Conservation (phyloP, 441 rosid species). For the Euphorbia schlechtendalii region DNA sequence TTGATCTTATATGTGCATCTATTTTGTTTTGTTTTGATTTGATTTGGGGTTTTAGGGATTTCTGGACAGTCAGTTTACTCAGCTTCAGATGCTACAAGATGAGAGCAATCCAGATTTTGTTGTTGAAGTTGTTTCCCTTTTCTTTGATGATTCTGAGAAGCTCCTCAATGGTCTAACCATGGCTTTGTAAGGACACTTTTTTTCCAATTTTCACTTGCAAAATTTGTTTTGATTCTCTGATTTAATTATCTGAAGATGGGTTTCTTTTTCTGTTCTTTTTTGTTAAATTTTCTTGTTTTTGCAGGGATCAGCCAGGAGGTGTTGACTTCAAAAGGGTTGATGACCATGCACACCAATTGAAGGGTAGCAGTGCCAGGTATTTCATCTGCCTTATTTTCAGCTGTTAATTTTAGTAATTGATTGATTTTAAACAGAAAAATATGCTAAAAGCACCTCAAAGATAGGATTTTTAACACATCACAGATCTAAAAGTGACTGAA, state of each 20-base stretch:
- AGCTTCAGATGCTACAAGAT: conserved; percentile 89
- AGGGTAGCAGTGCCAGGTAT: conserved; percentile 98
- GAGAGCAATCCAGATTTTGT: conserved; percentile 96
- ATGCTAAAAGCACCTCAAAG: neutral
- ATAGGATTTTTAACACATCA: neutral
- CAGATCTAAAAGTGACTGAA: conserved; percentile 13
- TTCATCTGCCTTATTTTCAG: too few relatives aligned
- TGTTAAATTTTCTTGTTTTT: neutral
- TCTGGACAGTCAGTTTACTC: conserved; percentile 80
- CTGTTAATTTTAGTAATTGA: too few relatives aligned
- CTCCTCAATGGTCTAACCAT: conserved; percentile 76
- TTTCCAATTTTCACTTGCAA: neutral
- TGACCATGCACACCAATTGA: conserved; percentile 87
- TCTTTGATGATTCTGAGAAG: conserved; percentile 86
- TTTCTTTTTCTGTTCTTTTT: neutral
- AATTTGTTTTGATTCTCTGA: neutral
- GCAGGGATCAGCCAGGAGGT: conserved; percentile 59
- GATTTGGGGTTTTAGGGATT: conserved; percentile 43
- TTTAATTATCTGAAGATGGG: neutral
- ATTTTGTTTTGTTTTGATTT: neutral
- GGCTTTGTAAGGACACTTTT: conserved; percentile 45
- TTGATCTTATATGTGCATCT: neutral
- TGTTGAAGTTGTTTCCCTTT: conserved; percentile 77
- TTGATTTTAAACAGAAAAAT: too few relatives aligned
- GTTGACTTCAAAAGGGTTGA: conserved; percentile 82